Evolutionary conservation across 75 land plant species (phyloP), one percentile per base, ranked within the genome.

Genomic region (Pinus taeda): DNA sequence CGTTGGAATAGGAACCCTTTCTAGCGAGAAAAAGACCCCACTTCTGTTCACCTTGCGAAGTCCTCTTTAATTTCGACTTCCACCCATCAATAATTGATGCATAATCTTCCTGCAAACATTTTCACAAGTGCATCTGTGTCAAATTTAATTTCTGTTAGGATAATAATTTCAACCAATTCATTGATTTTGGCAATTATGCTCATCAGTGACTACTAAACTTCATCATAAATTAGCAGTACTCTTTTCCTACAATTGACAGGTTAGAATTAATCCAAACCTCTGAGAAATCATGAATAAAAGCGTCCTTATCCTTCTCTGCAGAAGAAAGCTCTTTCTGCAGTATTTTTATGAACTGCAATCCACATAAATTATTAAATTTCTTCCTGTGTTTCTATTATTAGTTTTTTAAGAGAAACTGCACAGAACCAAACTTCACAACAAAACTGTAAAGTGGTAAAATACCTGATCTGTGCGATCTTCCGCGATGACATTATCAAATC

Each of bases 401-500:
- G 30, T 62, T 62, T 42, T 67, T 18, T 2, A 8, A 39, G 36
- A 1, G 2, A 49, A 14, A 24, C 37, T 56, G 6, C 9, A 49
- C 24, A 57, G 13, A 30, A 57, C n/a, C 37, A 14, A 74, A 26
- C 33, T 24, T 57, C 76, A 22, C 24, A 60, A 57, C 14, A 15
- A 66, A 37, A 45, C 24, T 11, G 21, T 18, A 11, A 74, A 74
- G 75, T 21, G 12, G 33, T 57, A 3, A 22, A 60, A 15, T 78
- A 95, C 99, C 96, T 95, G 98, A 74, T 87, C 60, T n/a, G 99
- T 97, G 13, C 96, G 89, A 79, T 97, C 99, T 81, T 97, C 99
- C 4, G 98, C 98, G 33, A 85, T 61, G 22, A 97, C 98, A 14
- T 89, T 85, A 61, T 57, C 42, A 74, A 97, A 97, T 30, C 99